These are phyloP conservation scores for Wickerhamiella bombiphila DNA, from an alignment of 805 yeast genomes.

Conservation along the genomic window DNA sequence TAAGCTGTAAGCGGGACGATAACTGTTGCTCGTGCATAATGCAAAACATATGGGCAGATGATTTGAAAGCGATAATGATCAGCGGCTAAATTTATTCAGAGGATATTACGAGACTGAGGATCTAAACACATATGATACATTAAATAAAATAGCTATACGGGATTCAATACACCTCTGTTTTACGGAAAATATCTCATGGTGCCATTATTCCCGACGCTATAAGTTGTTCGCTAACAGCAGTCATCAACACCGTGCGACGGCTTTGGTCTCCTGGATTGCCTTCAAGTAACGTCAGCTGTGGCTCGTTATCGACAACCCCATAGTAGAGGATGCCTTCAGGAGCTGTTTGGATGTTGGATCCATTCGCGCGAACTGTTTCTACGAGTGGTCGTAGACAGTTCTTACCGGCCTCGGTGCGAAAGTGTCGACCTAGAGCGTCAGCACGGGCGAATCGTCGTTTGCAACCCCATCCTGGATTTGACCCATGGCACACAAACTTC, in stretches of 20 bases:
- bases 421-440: conserved; percentile 65
- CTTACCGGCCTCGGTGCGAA: conserved; percentile 62
- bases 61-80: no score
- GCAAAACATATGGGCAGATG: no score
- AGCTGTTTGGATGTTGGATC: conserved; percentile 8
- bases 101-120: no score
- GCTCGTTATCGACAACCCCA: conserved; percentile 12
- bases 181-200: no score
- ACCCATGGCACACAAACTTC: conserved; percentile 53
- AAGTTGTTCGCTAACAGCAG: conserved; percentile 18
- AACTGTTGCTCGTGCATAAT: no score
- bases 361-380: conserved; percentile 29
- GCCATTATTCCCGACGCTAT: no score
- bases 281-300: conserved; percentile 11
- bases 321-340: conserved; percentile 17
- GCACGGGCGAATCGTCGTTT: conserved; percentile 60
- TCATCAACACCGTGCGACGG: conserved; percentile 17
- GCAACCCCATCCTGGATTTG: conserved; percentile 53
- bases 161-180: no score
- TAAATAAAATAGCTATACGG: no score
- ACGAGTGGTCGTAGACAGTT: conserved; percentile 50
- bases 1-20: no score
- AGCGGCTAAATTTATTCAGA: no score
- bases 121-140: no score
- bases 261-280: conserved; percentile 17